phyloP scores from a whole-genome alignment of 2,329 filamentous ascomycete species.

The Magnaporthiopsis poae region DNA sequence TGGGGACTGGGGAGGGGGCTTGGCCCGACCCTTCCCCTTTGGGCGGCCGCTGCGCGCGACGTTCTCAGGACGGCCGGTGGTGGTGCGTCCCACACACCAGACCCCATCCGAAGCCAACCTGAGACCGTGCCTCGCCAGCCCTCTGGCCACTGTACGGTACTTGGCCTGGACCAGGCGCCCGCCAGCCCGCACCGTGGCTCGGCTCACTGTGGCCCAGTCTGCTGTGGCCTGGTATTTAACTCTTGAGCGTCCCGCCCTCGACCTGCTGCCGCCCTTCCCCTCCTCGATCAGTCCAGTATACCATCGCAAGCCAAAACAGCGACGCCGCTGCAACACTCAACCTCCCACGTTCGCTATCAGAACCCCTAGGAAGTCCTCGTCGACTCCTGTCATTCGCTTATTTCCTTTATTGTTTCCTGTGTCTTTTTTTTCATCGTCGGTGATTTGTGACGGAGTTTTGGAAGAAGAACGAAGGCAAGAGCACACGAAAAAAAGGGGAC shows the following conservation, averaged over 20 bases:
- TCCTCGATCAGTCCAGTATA: conserved; percentile 11
- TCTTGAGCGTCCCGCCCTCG: conserved; percentile 10
- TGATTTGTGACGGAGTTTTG: conserved; percentile 34
- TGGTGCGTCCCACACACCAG: too few species aligned
- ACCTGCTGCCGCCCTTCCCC: background rate
- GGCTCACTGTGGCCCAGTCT: too few species aligned
- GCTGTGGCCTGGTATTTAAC: conserved; percentile 12
- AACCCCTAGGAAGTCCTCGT: conserved; percentile 57
- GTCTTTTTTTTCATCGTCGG: conserved; percentile 55
- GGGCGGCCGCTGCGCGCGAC: too few species aligned
- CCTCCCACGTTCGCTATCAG: conserved; percentile 42
- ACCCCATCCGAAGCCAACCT: background rate
- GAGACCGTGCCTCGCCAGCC: background rate
- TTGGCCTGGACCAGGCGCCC: too few species aligned
- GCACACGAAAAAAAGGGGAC: conserved; percentile 7
- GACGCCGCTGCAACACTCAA: conserved; percentile 28
- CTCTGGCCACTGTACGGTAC: too few species aligned
- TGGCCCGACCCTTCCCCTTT: too few species aligned
- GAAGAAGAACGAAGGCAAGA: conserved; percentile 16
- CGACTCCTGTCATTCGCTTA: conserved; percentile 68
- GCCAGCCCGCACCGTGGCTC: too few species aligned
- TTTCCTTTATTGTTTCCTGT: conserved; percentile 36
- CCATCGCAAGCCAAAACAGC: conserved; percentile 18
- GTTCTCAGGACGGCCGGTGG: too few species aligned
- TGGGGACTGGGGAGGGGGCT: too few species aligned